These are phyloP conservation scores for Xerocomus nothofagi DNA, from an alignment of 1,284 basidiomycete species.

Conservation along the genomic window DNA sequence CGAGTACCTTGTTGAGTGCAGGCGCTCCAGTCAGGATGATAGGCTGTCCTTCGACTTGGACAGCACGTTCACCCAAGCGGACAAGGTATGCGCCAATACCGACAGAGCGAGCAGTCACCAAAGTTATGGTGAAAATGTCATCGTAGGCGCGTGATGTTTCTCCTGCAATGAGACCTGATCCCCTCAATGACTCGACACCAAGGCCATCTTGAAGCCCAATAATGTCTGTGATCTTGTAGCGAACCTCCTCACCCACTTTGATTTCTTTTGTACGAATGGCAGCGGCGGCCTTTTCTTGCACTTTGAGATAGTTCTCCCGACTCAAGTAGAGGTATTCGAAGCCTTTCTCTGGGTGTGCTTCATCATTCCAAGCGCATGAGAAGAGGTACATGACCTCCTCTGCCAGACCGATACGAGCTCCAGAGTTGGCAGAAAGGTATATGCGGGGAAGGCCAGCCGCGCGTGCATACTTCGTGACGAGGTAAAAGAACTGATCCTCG, in stretches of 20 bases:
- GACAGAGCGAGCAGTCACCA: slow-evolving; percentile 97
- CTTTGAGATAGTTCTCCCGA: slow-evolving; percentile 78
- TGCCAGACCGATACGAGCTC: slow-evolving; percentile 94
- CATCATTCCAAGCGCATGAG: slow-evolving; percentile 89
- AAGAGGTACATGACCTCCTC: slow-evolving; percentile 91
- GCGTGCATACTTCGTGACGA: slow-evolving; percentile 92
- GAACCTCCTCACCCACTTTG: slow-evolving; percentile 81
- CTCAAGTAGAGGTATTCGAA: slow-evolving; percentile 96
- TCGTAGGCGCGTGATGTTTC: slow-evolving; percentile 98
- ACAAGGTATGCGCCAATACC: slow-evolving; percentile 99
- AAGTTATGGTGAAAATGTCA: slow-evolving; percentile 98
- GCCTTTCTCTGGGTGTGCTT: slow-evolving; percentile 87
- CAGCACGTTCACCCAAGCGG: slow-evolving; percentile 95
- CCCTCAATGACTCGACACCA: slow-evolving; percentile 96
- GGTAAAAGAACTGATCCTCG: slow-evolving; percentile 97
- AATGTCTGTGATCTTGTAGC: slow-evolving; percentile 95
- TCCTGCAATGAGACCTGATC: slow-evolving; percentile 97
- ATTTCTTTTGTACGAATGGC: slow-evolving; percentile 85
- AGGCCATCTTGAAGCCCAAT: slow-evolving; percentile 96
- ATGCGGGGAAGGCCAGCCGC: slow-evolving; percentile 87
- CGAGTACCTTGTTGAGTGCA: slow-evolving; percentile 98
- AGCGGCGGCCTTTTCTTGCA: slow-evolving; percentile 78
- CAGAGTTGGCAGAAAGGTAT: slow-evolving; percentile 98
- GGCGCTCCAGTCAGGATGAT: slow-evolving; percentile 98
- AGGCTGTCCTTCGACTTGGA: slow-evolving; percentile 98